Percentiles rank a stretch among this genome's conserved stretches.
Evolutionary conservation across 2,329 filamentous ascomycete genomes (phyloP).

Genomic region (Pyrenophora seminiperda): DNA sequence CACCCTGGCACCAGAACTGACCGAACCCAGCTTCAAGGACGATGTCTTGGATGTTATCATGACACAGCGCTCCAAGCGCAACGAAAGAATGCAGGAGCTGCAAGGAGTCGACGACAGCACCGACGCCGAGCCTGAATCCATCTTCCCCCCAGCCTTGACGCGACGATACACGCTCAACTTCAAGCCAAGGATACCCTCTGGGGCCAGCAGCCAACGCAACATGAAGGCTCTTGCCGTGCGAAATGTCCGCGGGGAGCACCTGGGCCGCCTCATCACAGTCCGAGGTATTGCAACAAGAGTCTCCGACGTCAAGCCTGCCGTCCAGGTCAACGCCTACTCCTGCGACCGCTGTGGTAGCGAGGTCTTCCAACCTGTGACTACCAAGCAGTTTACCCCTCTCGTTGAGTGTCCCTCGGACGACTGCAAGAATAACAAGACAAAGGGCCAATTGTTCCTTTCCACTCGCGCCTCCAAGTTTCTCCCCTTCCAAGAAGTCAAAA

Average conservation of each 20-base stretch:
- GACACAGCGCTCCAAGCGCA: constrained; percentile 85
- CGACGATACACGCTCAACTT: constrained; percentile 95
- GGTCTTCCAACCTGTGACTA: constrained; percentile 93
- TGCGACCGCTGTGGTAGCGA: constrained; percentile 96
- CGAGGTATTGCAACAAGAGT: constrained; percentile 93
- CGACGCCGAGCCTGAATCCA: constrained; percentile 71
- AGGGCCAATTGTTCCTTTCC: constrained; percentile 90
- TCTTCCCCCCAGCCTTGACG: constrained; percentile 90
- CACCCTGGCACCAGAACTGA: constrained; percentile 25
- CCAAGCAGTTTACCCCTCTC: constrained; percentile 88
- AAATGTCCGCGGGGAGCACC: constrained; percentile 88
- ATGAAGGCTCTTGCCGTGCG: constrained; percentile 81
- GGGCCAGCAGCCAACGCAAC: constrained; percentile 64
- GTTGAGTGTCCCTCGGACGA: constrained; percentile 87
- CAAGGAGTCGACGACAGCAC: constrained; percentile 53
- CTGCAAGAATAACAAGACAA: constrained; percentile 87
- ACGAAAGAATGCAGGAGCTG: constrained; percentile 68
- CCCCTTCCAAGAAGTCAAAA: constrained; percentile 97
- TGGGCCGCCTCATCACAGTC: constrained; percentile 91
- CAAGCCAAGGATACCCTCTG: constrained; percentile 80
- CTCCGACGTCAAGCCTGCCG: constrained; percentile 94
- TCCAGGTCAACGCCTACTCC: constrained; percentile 97
- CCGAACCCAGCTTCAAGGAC: constrained; percentile 79
- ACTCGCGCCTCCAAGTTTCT: constrained; percentile 96
- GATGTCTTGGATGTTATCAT: constrained; percentile 97